These are phyloP conservation scores for Antitrichia curtipendula DNA, from an alignment of 225 moss, liverwort and hornwort species.

Conservation along the genomic window DNA sequence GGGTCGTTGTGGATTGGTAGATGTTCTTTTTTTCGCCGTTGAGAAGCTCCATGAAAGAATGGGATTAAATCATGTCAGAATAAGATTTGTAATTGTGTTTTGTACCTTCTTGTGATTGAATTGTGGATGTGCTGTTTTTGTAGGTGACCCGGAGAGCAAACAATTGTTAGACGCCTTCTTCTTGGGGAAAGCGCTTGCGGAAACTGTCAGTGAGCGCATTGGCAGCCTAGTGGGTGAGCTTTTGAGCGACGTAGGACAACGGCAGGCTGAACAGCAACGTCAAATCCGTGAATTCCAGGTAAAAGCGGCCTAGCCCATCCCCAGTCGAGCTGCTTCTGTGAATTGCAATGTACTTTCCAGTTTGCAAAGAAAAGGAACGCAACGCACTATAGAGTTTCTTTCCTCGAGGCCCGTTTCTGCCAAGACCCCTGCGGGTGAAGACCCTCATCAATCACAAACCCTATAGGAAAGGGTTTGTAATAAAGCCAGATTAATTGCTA, in stretches of 20 bases:
- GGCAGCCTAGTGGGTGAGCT: slow-evolving; percentile 81
- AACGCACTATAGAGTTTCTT: background rate
- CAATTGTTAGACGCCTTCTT: slow-evolving; percentile 87
- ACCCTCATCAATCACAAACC: background rate
- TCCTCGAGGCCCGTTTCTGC: background rate
- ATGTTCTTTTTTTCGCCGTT: background rate
- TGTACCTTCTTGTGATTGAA: background rate
- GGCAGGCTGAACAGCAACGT: slow-evolving; percentile 89
- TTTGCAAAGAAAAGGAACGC: background rate
- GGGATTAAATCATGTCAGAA: background rate
- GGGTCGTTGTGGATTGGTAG: background rate
- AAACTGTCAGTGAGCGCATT: slow-evolving; percentile 78
- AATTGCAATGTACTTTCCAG: background rate
- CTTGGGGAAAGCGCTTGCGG: slow-evolving; percentile 85
- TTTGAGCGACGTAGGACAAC: slow-evolving; percentile 83
- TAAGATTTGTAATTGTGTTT: background rate
- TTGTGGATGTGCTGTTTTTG: background rate
- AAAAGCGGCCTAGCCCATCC: too few relatives aligned
- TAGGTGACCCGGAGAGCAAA: slow-evolving; percentile 84
- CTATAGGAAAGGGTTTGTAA: background rate
- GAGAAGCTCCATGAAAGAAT: background rate
- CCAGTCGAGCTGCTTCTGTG: background rate
- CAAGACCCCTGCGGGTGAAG: background rate
- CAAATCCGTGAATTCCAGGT: slow-evolving; percentile 78
- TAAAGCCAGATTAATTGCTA: background rate